Evolutionary conservation across 164 flowering plant species (phyloP).

Genomic region (Cinnamomum chago): DNA sequence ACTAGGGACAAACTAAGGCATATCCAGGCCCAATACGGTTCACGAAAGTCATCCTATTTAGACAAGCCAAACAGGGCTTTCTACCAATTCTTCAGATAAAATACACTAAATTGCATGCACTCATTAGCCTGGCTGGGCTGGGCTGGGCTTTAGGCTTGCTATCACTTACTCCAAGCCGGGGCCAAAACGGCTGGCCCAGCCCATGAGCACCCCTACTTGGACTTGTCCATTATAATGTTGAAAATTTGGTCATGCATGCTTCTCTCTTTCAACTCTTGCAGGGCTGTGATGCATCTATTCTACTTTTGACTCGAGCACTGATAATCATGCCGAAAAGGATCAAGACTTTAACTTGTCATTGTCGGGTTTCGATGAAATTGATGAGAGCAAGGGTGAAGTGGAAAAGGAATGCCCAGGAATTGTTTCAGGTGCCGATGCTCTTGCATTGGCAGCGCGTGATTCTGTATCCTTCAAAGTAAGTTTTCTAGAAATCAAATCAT

Average conservation of each 20-base stretch:
- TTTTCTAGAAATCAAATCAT: neutral
- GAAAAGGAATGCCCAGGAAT: slow-evolving; percentile 7
- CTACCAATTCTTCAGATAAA: too few relatives aligned
- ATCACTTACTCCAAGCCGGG: too few relatives aligned
- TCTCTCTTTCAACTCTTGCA: neutral
- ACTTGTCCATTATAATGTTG: too few relatives aligned
- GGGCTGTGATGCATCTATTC: slow-evolving; percentile 10
- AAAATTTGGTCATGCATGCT: neutral
- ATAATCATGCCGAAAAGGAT: neutral
- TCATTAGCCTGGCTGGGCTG: too few relatives aligned
- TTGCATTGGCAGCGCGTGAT: slow-evolving; percentile 9
- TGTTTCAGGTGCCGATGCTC: slow-evolving; percentile 8
- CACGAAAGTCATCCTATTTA: too few relatives aligned
- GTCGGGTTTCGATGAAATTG: slow-evolving; percentile 2
- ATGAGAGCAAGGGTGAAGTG: neutral
- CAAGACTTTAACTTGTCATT: neutral
- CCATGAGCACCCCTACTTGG: too few relatives aligned
- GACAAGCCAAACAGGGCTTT: too few relatives aligned
- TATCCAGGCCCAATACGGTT: too few relatives aligned
- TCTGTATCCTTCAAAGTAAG: slow-evolving; percentile 6
- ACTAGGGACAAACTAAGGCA: too few relatives aligned
- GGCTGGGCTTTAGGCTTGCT: too few relatives aligned
- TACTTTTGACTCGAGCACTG: neutral
- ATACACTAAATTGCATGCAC: too few relatives aligned
- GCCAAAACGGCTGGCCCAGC: too few relatives aligned